These are phyloP conservation scores for Phylloporus gajari DNA, from an alignment of 1,284 basidiomycete genomes.

Conservation along the genomic window DNA sequence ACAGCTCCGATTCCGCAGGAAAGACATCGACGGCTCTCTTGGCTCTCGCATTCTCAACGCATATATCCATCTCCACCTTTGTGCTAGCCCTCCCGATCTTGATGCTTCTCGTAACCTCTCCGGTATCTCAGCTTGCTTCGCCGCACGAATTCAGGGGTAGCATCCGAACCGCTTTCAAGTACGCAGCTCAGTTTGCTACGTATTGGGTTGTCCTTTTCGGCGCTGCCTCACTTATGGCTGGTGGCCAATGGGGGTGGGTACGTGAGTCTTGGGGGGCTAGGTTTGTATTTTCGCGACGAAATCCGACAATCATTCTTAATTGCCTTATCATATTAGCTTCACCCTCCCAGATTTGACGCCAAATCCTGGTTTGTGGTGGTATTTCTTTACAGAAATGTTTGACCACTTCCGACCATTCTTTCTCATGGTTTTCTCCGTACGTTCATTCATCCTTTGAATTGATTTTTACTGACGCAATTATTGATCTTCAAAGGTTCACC, in stretches of 20 bases:
- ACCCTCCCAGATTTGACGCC: slow-evolving; percentile 89
- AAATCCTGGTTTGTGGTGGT: slow-evolving; percentile 97
- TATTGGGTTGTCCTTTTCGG: slow-evolving; percentile 60
- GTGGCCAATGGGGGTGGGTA: slow-evolving; percentile 74
- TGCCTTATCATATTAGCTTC: slow-evolving; percentile 61
- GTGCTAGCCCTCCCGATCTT: slow-evolving; percentile 76
- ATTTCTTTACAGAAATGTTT: slow-evolving; percentile 99
- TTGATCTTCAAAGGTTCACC: slow-evolving; percentile 73
- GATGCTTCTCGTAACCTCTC: slow-evolving; percentile 70
- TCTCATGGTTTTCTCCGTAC: slow-evolving; percentile 94
- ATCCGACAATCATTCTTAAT: slow-evolving; percentile 9
- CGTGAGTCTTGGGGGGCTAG: slow-evolving; percentile 84
- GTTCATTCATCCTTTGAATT: slow-evolving; percentile 35
- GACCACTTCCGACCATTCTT: slow-evolving; percentile 98
- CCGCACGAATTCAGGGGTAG: slow-evolving; percentile 58
- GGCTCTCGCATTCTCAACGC: slow-evolving; percentile 73
- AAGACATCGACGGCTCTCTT: slow-evolving; percentile 66
- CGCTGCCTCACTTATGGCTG: slow-evolving; percentile 51
- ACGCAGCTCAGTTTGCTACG: slow-evolving; percentile 56
- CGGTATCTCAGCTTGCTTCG: slow-evolving; percentile 71
- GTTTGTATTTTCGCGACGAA: slow-evolving; percentile 58
- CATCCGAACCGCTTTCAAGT: slow-evolving; percentile 51
- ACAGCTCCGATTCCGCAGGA: slow-evolving; percentile 52
- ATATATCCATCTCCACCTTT: slow-evolving; percentile 77
- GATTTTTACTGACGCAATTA: neutral